A percentile compares a stretch with the other conserved stretches of the same genome.
Evolutionary conservation across 2,329 filamentous ascomycete species (phyloP).

Genomic region (Xylaria hypoxylon): DNA sequence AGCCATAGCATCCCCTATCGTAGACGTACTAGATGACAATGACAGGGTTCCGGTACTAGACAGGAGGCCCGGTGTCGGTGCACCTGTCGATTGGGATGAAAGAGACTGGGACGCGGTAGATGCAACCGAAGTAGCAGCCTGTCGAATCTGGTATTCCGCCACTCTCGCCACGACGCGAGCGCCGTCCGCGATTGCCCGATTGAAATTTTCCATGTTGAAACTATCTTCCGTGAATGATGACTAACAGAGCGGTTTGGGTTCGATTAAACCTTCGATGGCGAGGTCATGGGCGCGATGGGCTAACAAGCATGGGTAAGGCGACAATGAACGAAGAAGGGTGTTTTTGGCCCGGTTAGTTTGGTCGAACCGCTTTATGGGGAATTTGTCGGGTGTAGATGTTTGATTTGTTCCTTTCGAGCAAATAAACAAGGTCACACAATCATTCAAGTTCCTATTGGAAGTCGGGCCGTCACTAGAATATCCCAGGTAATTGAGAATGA

Average conservation of each 20-base stretch:
- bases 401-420: conserved; percentile 11
- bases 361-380: conserved; percentile 15
- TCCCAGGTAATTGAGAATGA: conserved; percentile 14
- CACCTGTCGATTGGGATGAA: conserved; percentile 12
- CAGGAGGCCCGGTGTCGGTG: conserved; percentile 35
- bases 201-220: conserved; percentile 53
- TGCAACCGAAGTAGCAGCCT: conserved; percentile 31
- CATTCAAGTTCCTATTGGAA: not conserved
- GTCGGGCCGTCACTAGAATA: conserved; percentile 2
- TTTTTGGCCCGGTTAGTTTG: not conserved
- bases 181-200: conserved; percentile 54
- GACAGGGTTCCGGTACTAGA: conserved; percentile 19
- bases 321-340: conserved; percentile 12
- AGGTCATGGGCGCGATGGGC: conserved; percentile 11
- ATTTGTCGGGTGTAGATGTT: conserved; percentile 12
- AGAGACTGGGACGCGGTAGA: no score
- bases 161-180: conserved; percentile 54
- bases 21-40: conserved; percentile 13
- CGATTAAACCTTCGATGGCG: conserved; percentile 16
- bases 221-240: not conserved
- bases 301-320: conserved; percentile 12
- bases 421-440: conserved; percentile 21
- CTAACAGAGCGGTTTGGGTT: conserved; percentile 11
- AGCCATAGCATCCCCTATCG: conserved; percentile 18
- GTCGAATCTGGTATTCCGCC: conserved; percentile 48